Percentiles rank a stretch among this genome's conserved stretches.
Evolutionary conservation across 306 rosid species (phyloP).

Genomic region (Fagus sylvatica): DNA sequence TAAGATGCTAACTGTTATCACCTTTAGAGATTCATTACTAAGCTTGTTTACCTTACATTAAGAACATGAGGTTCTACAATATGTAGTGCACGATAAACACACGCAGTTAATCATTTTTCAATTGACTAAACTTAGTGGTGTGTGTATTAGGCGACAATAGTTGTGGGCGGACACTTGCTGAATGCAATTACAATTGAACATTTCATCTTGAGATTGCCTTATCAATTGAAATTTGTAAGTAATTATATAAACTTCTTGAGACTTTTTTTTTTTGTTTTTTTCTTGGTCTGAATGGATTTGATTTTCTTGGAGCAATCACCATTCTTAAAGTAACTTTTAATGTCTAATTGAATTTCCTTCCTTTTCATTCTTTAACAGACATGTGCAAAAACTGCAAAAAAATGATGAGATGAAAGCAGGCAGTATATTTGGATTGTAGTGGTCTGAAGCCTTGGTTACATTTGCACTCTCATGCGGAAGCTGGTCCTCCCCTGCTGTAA

Average conservation of each 20-base stretch:
- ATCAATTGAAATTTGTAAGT: too few relatives aligned
- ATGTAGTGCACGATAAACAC: conserved; percentile 1
- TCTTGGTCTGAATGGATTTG: not conserved
- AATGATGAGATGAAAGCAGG: conserved; percentile 75
- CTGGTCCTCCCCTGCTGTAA: conserved; percentile 98
- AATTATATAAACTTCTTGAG: too few relatives aligned
- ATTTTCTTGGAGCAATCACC: not conserved
- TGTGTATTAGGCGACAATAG: too few relatives aligned
- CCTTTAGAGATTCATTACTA: too few relatives aligned
- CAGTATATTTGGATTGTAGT: conserved; percentile 72
- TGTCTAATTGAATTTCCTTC: conserved; percentile 19
- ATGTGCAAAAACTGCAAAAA: conserved; percentile 75
- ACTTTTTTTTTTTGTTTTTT: conserved; percentile 48
- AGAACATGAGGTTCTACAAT: not conserved
- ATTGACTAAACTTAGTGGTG: too few relatives aligned
- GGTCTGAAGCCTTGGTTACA: conserved; percentile 91
- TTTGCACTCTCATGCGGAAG: conserved; percentile 97
- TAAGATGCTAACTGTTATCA: too few relatives aligned
- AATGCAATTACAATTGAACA: too few relatives aligned
- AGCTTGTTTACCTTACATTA: too few relatives aligned
- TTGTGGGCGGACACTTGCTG: too few relatives aligned
- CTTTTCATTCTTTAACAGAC: conserved; percentile 48
- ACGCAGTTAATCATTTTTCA: not conserved
- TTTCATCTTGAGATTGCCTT: too few relatives aligned
- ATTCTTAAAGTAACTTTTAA: not conserved